These are phyloP conservation scores for Trichomonascaceae sp. DNA, from an alignment of 1,139 yeast species.

Conservation along the genomic window DNA sequence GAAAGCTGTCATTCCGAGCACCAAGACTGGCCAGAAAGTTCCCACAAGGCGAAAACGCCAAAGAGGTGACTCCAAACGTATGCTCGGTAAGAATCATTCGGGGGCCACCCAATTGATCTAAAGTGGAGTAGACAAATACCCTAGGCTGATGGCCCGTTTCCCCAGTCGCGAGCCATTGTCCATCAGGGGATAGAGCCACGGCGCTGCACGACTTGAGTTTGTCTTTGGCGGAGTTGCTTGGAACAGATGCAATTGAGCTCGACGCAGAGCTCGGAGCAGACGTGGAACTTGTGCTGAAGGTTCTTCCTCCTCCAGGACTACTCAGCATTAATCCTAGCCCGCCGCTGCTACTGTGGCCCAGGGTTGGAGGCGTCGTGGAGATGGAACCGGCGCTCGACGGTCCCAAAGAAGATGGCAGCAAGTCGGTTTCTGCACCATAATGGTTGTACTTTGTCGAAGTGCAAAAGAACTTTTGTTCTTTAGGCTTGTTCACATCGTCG, in stretches of 20 bases:
- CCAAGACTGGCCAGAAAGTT: slow-evolving; percentile 46
- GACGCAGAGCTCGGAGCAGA: no score
- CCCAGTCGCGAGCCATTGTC: slow-evolving; percentile 45
- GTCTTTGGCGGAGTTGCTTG: slow-evolving; percentile 29
- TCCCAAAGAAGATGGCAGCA: no score
- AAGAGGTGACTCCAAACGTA: slow-evolving; percentile 42
- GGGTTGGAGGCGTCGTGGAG: no score
- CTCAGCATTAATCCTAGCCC: no score
- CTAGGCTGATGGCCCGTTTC: slow-evolving; percentile 58
- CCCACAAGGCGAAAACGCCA: slow-evolving; percentile 50
- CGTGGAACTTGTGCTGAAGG: no score
- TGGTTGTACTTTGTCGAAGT: slow-evolving; percentile 14
- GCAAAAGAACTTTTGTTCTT: slow-evolving; percentile 17
- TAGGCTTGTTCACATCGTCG: no score
- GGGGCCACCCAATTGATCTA: slow-evolving; percentile 35
- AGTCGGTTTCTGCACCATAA: no score
- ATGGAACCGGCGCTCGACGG: no score
- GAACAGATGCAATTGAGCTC: no score
- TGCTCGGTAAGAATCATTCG: slow-evolving; percentile 45
- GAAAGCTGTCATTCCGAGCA: slow-evolving; percentile 47
- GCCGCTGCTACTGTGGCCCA: no score
- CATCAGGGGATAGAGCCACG: slow-evolving; percentile 42
- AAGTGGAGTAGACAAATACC: slow-evolving; percentile 44
- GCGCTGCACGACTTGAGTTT: slow-evolving; percentile 43
- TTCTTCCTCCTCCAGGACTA: no score